Percentiles rank a stretch among this genome's conserved stretches.
These are phyloP conservation scores for Trichophyton benhamiae DNA, from an alignment of 2,329 filamentous ascomycete genomes.

Conservation along the genomic window DNA sequence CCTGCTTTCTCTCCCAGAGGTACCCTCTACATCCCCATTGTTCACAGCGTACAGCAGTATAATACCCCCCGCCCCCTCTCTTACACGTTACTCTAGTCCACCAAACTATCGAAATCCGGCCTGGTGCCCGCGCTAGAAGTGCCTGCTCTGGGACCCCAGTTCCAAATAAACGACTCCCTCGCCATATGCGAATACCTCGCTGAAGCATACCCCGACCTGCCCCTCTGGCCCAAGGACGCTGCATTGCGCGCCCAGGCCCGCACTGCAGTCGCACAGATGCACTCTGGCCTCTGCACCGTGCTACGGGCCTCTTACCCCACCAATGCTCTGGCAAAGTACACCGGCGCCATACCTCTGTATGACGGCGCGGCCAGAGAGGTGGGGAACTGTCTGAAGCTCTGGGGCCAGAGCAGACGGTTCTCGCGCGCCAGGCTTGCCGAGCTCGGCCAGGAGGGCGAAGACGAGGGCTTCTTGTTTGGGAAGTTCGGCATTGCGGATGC, in stretches of 20 bases:
- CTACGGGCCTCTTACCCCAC: conserved; percentile 19
- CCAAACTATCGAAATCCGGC: conserved; percentile 19
- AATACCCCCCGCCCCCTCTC: background rate
- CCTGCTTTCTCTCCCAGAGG: conserved; percentile 19
- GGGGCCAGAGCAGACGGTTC: conserved; percentile 18
- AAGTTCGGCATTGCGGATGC: conserved; percentile 29
- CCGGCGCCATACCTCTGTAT: conserved; percentile 21
- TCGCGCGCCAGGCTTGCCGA: conserved; percentile 17
- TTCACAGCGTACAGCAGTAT: background rate
- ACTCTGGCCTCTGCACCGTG: conserved; percentile 21
- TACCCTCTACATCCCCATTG: conserved; percentile 7
- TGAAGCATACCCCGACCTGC: conserved; percentile 20
- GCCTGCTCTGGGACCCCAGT: conserved; percentile 14
- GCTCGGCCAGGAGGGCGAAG: conserved; percentile 14
- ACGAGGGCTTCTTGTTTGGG: conserved; percentile 28
- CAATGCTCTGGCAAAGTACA: conserved; percentile 23
- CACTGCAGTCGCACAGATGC: conserved; percentile 24
- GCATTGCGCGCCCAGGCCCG: conserved; percentile 24
- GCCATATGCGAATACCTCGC: conserved; percentile 26
- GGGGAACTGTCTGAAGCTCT: conserved; percentile 18
- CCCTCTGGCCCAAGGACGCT: conserved; percentile 24
- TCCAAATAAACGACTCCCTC: conserved; percentile 21
- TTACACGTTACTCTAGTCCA: conserved; percentile 14
- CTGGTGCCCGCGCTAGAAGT: conserved; percentile 22
- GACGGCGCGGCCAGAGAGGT: conserved; percentile 20